A percentile compares a stretch with the other conserved stretches of the same genome.
Conservation (phyloP, 441 rosid species). For the Monsonia emarginata region DNA sequence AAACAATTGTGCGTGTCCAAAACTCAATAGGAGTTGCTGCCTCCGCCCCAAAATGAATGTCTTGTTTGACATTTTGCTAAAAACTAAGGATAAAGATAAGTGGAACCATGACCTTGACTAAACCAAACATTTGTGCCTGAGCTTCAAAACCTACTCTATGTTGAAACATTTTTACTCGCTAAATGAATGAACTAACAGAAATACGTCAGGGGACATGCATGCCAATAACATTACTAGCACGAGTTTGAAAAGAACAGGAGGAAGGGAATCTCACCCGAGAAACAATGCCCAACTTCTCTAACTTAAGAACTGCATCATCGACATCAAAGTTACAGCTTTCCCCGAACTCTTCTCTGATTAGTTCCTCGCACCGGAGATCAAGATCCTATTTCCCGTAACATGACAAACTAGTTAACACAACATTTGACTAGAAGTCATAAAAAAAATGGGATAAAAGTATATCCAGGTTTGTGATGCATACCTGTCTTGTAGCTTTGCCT, state of each 20-base stretch:
- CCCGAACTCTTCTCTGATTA: conserved; percentile 67
- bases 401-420: neutral
- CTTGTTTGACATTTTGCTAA: too few species aligned
- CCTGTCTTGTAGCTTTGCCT: conserved; percentile 57
- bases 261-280: conserved; percentile 32
- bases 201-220: neutral
- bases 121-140: too few species aligned
- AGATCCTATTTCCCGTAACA: conserved; percentile 42
- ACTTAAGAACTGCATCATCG: conserved; percentile 82
- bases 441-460: neutral
- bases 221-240: neutral
- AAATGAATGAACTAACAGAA: too few species aligned
- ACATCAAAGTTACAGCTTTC: conserved; percentile 86
- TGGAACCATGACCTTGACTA: too few species aligned
- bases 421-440: neutral
- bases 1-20: too few species aligned
- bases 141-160: too few species aligned
- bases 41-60: too few species aligned
- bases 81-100: too few species aligned
- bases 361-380: conserved; percentile 73
- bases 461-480: conserved; percentile 6
- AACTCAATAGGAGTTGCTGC: too few species aligned
- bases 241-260: neutral
- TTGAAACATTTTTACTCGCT: too few species aligned
- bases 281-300: conserved; percentile 76